These are phyloP conservation scores for Wolfiporia cocos DNA, from an alignment of 1,284 basidiomycete genomes.

Conservation along the genomic window DNA sequence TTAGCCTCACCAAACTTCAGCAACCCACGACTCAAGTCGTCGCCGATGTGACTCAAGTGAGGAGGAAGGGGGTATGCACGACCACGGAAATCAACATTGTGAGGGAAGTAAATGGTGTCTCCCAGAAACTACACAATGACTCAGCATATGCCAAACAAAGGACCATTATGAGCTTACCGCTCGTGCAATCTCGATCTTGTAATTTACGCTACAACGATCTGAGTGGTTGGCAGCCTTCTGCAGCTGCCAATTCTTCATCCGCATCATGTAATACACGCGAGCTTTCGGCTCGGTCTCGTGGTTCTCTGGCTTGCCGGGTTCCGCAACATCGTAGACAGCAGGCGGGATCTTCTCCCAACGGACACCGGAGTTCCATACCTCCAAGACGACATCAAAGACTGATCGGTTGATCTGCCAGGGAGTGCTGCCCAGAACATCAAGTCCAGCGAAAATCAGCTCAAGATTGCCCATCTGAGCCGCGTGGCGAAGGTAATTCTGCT, in stretches of 20 bases:
- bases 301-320: slow-evolving; percentile 62
- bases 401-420: slow-evolving; percentile 88
- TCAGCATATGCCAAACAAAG: not conserved
- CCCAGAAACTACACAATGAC: slow-evolving; percentile 54
- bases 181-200: slow-evolving; percentile 95
- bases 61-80: slow-evolving; percentile 97
- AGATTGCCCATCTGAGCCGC: slow-evolving; percentile 76
- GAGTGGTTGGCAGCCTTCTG: slow-evolving; percentile 80
- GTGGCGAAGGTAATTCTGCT: slow-evolving; percentile 73
- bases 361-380: slow-evolving; percentile 83
- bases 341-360: slow-evolving; percentile 77
- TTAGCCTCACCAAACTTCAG: slow-evolving; percentile 82
- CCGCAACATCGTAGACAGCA: slow-evolving; percentile 48
- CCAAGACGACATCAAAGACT: slow-evolving; percentile 67
- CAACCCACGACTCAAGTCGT: slow-evolving; percentile 90
- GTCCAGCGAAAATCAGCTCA: slow-evolving; percentile 82
- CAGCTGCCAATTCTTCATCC: slow-evolving; percentile 57
- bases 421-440: slow-evolving; percentile 88
- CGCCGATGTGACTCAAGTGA: slow-evolving; percentile 93
- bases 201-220: slow-evolving; percentile 91
- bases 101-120: slow-evolving; percentile 90
- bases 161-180: slow-evolving; percentile 49
- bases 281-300: slow-evolving; percentile 63
- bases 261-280: slow-evolving; percentile 54
- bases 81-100: slow-evolving; percentile 98